phyloP scores from a whole-genome alignment of 805 yeast species.

The Zygoascus biomembranicola region DNA sequence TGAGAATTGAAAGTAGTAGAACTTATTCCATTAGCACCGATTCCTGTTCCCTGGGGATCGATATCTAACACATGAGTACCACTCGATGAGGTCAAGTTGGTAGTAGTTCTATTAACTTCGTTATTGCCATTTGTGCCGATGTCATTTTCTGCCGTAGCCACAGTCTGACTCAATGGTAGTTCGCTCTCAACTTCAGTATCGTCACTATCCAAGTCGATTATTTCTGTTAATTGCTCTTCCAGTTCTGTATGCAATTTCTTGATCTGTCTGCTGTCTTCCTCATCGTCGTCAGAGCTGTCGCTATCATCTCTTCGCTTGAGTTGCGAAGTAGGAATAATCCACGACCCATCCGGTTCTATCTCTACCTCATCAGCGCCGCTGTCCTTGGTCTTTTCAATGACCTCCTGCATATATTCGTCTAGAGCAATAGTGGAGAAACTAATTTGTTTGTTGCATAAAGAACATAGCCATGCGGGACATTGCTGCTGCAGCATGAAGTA shows the following conservation, averaged over 20 bases:
- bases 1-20: too few species aligned
- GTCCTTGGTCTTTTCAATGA: constrained; percentile 44
- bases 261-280: background rate
- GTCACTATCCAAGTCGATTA: background rate
- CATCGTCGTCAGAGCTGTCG: background rate
- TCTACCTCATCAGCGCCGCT: constrained; percentile 54
- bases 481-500: constrained; percentile 69
- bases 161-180: background rate
- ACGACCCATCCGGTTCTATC: constrained; percentile 62
- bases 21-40: too few species aligned
- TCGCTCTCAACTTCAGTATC: background rate
- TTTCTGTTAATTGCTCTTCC: background rate
- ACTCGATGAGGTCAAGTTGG: too few species aligned
- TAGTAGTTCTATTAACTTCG: too few species aligned
- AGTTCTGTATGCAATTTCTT: background rate
- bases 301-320: constrained; percentile 5
- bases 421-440: constrained; percentile 53
- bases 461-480: constrained; percentile 83
- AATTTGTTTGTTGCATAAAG: constrained; percentile 57
- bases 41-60: too few species aligned
- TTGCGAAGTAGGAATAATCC: constrained; percentile 33
- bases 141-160: background rate
- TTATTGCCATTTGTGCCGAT: background rate
- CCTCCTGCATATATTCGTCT: constrained; percentile 64
- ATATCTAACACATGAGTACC: too few species aligned